Base-by-base conservation (phyloP, 2,329 filamentous ascomycete genomes). In the Nigrospora sphaerica region DNA sequence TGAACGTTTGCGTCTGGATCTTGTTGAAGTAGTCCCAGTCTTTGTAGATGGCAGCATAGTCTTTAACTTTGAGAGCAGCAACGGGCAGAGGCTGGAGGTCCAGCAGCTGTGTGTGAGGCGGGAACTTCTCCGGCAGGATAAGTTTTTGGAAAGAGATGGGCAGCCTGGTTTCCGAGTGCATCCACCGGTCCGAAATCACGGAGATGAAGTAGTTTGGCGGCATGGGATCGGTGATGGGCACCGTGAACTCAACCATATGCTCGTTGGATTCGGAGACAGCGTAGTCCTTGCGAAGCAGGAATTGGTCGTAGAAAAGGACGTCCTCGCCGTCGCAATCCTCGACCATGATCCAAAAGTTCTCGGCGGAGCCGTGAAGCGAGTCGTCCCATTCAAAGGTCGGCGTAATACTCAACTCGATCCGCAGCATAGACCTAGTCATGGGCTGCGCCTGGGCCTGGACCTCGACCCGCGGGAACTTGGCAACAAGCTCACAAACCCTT, bases 131-230 rank as follows among this genome's bases (percentile, higher is more conserved):
- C 0, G 93, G 93, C 6, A 98, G 76, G 38, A 95, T 86, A 28
- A 98, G 75, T 64, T 96, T 96, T 63, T 95, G 87, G 71, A 98
- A 97, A 1, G 91, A 92, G 2, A 98, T 86, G 0, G 92, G 86
- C 45, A 98, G 73, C 62, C 91, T 90, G 1, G 91, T 95, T 69
- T 98, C 91, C 1, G 92, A 89, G 62, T 95, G 89, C 89, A 98
- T 96, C 93, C 93, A 98, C 55, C 93, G 79, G 65, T 98, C 93
- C 4, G 92, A 97, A 17, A 96, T 71, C 35, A 98, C 80, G 0
- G 90, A 93, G 58, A 98, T 89, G 69, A 98, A 98, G 71, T 98
- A 98, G 65, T 98, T 95, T 0, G 95, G 93, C 13, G 93, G 93
- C 87, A 97, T 95, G 0, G 95, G 95, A 56, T 98, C 93, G 1